Evolutionary conservation across 805 yeast genomes (phyloP).

Genomic region (Cyberlindnera meyerae): DNA sequence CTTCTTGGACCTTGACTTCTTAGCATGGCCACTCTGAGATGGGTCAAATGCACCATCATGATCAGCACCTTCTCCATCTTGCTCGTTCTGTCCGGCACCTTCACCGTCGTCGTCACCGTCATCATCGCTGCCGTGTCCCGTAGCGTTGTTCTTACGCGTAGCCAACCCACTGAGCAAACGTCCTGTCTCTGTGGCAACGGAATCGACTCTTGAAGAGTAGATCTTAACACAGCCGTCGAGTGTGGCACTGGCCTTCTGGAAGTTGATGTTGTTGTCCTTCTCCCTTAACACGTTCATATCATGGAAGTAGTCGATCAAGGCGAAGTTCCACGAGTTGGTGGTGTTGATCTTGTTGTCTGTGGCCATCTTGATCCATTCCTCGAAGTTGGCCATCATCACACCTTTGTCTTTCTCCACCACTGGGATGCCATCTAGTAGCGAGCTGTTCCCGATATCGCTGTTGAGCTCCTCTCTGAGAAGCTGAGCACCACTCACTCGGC

Average conservation of each 20-base stretch:
- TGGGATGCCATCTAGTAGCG: constrained; percentile 23
- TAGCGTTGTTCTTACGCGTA: constrained; percentile 22
- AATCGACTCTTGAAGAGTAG: constrained; percentile 87
- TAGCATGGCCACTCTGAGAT: no score
- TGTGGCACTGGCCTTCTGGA: constrained; percentile 87
- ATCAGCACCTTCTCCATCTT: constrained; percentile 1
- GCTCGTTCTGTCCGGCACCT: constrained; percentile 10
- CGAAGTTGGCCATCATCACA: constrained; percentile 29
- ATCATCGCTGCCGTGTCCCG: constrained; percentile 20
- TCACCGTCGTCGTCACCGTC: constrained; percentile 25
- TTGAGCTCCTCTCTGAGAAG: constrained; percentile 28
- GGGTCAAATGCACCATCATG: not conserved
- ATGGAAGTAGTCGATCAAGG: constrained; percentile 85
- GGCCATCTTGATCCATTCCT: constrained; percentile 28
- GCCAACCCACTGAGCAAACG: constrained; percentile 73
- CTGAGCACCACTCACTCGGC: constrained; percentile 31
- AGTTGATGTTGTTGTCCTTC: constrained; percentile 73
- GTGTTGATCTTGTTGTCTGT: constrained; percentile 60
- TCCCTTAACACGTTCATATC: constrained; percentile 72
- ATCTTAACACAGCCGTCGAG: constrained; percentile 93
- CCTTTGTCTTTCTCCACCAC: constrained; percentile 29
- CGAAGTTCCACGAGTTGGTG: constrained; percentile 85
- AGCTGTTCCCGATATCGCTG: constrained; percentile 12
- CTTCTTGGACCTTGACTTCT: constrained; percentile 15
- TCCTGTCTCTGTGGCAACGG: constrained; percentile 88